These are phyloP conservation scores for Curvularia sp. DNA, from an alignment of 2,329 filamentous ascomycete species.

Conservation along the genomic window DNA sequence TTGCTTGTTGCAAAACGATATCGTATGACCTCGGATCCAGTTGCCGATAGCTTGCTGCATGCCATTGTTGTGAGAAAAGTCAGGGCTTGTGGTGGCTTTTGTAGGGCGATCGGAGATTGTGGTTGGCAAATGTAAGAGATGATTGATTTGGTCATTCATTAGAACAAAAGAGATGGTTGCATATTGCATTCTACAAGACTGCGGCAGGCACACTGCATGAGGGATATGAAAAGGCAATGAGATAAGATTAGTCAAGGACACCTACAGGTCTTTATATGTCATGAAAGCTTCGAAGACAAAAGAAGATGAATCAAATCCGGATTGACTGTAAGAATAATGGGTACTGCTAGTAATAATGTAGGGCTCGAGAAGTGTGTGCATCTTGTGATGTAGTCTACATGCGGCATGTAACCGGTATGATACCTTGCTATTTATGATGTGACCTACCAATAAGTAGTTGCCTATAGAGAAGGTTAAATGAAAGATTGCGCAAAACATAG, in stretches of 20 bases:
- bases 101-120: neutral
- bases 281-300: slow-evolving; percentile 67
- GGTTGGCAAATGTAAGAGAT: neutral
- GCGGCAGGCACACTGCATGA: neutral
- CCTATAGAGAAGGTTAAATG: too few relatives aligned
- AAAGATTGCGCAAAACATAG: neutral
- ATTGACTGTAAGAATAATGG: neutral
- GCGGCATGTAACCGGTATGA: neutral
- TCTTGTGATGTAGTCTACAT: neutral
- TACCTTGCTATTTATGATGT: neutral
- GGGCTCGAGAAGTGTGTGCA: neutral
- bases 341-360: neutral
- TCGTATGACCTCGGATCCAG: neutral
- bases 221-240: too few relatives aligned
- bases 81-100: neutral
- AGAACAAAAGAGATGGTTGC: neutral
- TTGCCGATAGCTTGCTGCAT: neutral
- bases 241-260: neutral
- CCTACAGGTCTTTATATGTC: slow-evolving; percentile 61
- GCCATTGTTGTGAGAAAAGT: neutral
- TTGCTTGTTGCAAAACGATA: neutral
- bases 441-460: neutral
- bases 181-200: neutral
- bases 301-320: too few relatives aligned
- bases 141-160: neutral